Evolutionary conservation across 2,329 filamentous ascomycete genomes (phyloP).

Genomic region (Claviceps africana): DNA sequence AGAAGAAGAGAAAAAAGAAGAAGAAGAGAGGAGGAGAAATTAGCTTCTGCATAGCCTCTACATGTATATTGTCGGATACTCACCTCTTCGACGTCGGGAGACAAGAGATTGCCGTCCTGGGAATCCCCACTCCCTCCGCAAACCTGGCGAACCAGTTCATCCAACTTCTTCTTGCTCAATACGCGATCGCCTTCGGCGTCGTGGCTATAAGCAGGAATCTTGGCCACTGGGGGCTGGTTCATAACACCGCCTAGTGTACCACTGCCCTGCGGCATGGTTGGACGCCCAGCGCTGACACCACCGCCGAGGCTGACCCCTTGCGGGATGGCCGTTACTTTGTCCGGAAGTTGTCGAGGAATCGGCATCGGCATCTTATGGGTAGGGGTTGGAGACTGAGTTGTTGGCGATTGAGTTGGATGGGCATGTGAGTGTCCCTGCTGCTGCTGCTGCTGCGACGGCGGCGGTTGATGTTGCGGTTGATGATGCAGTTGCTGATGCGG

Average conservation of each 20-base stretch:
- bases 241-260: conserved; percentile 70
- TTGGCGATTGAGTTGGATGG: conserved; percentile 31
- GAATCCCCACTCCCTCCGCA: conserved; percentile 64
- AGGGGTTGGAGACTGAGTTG: conserved; percentile 26
- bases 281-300: conserved; percentile 52
- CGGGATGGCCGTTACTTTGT: conserved; percentile 53
- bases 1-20: conserved; percentile 21
- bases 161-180: conserved; percentile 93
- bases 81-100: conserved; percentile 93
- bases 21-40: neutral
- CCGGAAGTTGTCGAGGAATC: conserved; percentile 61
- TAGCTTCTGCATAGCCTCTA: conserved; percentile 8
- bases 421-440: conserved; percentile 32
- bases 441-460: conserved; percentile 18
- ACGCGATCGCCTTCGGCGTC: conserved; percentile 88
- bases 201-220: conserved; percentile 70
- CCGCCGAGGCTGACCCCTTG: conserved; percentile 56
- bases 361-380: conserved; percentile 66
- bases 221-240: conserved; percentile 71
- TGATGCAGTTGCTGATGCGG: conserved; percentile 19
- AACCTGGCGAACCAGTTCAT: conserved; percentile 87
- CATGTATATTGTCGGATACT: conserved; percentile 12
- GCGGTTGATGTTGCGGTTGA: conserved; percentile 14
- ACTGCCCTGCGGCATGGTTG: conserved; percentile 70
- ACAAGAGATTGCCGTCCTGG: conserved; percentile 63